phyloP scores from a whole-genome alignment of 169 alveolate genomes.

The Plasmodium coatneyi region DNA sequence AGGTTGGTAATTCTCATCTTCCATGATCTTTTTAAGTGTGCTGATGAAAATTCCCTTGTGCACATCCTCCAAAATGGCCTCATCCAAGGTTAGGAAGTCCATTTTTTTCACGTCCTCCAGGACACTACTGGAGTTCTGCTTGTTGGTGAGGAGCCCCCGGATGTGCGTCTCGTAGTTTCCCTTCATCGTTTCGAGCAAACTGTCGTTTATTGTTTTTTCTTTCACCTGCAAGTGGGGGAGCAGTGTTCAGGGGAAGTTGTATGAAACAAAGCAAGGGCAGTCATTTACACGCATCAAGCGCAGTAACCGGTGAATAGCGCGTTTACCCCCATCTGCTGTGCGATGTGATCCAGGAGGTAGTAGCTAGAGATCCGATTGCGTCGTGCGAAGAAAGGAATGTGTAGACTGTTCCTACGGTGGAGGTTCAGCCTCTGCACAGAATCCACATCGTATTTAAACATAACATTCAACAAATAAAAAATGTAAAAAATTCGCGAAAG shows the following conservation, averaged over 20 bases:
- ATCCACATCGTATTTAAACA: conserved; percentile 11
- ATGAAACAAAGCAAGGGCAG: neutral
- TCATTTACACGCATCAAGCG: neutral
- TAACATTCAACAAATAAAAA: conserved; percentile 33
- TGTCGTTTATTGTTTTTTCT: conserved; percentile 27
- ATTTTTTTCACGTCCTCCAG: conserved; percentile 36
- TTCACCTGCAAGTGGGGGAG: conserved; percentile 9
- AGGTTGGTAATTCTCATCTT: conserved; percentile 5
- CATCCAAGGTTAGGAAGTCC: conserved; percentile 5
- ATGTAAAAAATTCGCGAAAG: conserved; percentile 32
- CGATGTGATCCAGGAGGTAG: neutral
- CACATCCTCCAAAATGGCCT: conserved; percentile 10
- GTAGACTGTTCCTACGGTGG: neutral
- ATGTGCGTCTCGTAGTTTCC: conserved; percentile 12
- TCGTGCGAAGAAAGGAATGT: conserved; percentile 17
- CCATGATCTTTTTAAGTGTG: conserved; percentile 9
- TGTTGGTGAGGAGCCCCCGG: conserved; percentile 3
- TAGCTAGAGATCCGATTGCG: conserved; percentile 2
- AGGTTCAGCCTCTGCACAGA: conserved; percentile 4
- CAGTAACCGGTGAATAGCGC: neutral
- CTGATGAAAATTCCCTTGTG: conserved; percentile 16
- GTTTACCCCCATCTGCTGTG: conserved; percentile 29
- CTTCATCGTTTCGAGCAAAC: conserved; percentile 33
- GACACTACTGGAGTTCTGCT: conserved; percentile 11
- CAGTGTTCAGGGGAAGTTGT: neutral